A percentile compares a stretch with the other conserved stretches of the same genome.
These are phyloP conservation scores for Inonotus obliquus DNA, from an alignment of 1,284 basidiomycete species.

Conservation along the genomic window DNA sequence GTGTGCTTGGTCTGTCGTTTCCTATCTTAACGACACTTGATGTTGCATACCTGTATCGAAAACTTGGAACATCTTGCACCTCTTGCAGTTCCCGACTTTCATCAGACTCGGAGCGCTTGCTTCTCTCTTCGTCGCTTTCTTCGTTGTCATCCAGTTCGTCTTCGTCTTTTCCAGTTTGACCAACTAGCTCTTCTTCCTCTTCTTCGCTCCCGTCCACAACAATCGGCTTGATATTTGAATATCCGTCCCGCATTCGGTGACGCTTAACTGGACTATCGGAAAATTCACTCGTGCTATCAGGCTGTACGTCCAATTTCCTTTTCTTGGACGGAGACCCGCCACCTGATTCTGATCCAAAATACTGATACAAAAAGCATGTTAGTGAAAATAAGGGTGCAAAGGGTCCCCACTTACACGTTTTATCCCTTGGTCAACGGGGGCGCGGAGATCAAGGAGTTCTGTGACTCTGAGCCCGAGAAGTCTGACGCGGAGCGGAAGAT, in stretches of 20 bases:
- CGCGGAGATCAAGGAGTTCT: constrained; percentile 75
- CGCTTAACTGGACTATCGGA: constrained; percentile 3
- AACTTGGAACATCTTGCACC: constrained; percentile 9
- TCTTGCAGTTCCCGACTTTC: neutral
- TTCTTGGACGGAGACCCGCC: constrained; percentile 12
- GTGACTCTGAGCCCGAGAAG: constrained; percentile 82
- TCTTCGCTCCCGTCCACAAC: constrained; percentile 32
- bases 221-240: constrained; percentile 8
- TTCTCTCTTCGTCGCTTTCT: neutral
- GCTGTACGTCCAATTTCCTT: constrained; percentile 8
- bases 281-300: neutral
- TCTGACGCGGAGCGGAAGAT: constrained; percentile 72
- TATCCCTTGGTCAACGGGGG: constrained; percentile 45
- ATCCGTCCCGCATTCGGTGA: constrained; percentile 12
- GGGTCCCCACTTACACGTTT: constrained; percentile 46
- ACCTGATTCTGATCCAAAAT: constrained; percentile 9
- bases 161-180: constrained; percentile 7
- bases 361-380: neutral
- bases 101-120: neutral
- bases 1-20: constrained; percentile 6
- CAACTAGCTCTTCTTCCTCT: constrained; percentile 22
- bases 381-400: neutral
- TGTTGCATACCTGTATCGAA: constrained; percentile 3
- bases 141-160: constrained; percentile 5
- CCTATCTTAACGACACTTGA: constrained; percentile 10